Percentiles rank a stretch among this genome's conserved stretches.
These are phyloP conservation scores for Nicotiana attenuata DNA, from an alignment of 257 asterid genomes.

Conservation along the genomic window DNA sequence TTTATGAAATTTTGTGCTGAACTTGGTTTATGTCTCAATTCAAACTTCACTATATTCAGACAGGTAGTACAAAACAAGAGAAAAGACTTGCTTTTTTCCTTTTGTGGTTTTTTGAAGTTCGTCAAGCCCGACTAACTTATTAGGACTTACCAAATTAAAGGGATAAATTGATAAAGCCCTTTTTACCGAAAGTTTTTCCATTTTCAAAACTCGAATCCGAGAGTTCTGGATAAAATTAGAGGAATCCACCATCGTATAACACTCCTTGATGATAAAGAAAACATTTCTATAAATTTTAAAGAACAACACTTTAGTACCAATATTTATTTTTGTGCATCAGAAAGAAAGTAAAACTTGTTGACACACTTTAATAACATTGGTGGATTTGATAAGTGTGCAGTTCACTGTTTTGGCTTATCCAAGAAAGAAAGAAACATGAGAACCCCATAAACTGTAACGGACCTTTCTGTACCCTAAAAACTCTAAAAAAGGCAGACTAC, in stretches of 20 bases:
- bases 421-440: background rate
- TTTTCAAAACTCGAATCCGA: background rate
- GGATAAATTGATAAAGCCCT: background rate
- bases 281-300: background rate
- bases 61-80: too few species aligned
- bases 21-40: too few species aligned
- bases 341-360: background rate
- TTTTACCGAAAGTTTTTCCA: fast-evolving
- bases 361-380: background rate
- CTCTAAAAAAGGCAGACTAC: background rate
- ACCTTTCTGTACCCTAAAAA: background rate
- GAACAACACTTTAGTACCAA: background rate
- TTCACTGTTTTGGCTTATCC: background rate
- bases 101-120: background rate
- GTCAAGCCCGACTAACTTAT: background rate
- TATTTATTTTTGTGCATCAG: background rate
- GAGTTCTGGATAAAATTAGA: background rate
- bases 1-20: too few species aligned
- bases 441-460: background rate
- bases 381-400: background rate
- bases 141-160: too few species aligned
- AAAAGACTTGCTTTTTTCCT: too few species aligned
- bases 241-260: background rate
- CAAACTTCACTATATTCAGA: too few species aligned
- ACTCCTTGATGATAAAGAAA: background rate